Conservation (phyloP, 1,139 yeast genomes). For the Kluyveromyces sp. region DNA sequence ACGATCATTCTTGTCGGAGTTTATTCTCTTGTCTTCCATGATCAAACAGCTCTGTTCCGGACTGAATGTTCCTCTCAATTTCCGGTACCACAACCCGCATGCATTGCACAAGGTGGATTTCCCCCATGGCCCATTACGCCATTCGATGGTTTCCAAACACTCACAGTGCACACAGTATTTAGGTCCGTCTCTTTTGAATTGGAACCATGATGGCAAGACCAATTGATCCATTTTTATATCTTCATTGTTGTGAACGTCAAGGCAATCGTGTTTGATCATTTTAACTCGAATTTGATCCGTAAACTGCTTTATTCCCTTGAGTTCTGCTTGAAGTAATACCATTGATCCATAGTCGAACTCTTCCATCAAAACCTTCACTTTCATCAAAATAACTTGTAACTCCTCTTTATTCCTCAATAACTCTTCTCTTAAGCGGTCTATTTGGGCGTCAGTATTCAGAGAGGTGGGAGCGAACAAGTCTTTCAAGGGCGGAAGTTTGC, state of each 20-base stretch:
- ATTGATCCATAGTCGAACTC: background rate
- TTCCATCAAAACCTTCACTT: background rate
- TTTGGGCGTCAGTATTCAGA: background rate
- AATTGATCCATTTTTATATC: background rate
- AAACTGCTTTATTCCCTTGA: background rate
- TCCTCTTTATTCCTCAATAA: background rate
- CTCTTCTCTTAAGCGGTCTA: background rate
- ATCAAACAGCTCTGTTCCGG: conserved; percentile 14
- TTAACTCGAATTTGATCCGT: background rate
- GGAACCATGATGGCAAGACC: conserved; percentile 5
- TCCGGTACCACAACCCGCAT: conserved; percentile 57
- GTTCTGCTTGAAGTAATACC: background rate
- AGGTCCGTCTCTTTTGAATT: conserved; percentile 5
- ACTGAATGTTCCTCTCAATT: conserved; percentile 20
- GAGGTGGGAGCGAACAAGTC: background rate
- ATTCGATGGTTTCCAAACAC: conserved; percentile 80
- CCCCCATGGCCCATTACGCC: conserved; percentile 88
- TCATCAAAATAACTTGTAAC: background rate
- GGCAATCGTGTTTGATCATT: conserved; percentile 3
- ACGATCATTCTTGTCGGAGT: conserved; percentile 5
- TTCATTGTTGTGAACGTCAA: background rate
- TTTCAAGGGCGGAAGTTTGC: background rate
- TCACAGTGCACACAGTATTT: conserved; percentile 58
- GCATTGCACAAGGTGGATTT: conserved; percentile 82
- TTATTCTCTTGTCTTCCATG: conserved; percentile 15